These are phyloP conservation scores for Cercophora scortea DNA, from an alignment of 495 filamentous ascomycete species.

Conservation along the genomic window DNA sequence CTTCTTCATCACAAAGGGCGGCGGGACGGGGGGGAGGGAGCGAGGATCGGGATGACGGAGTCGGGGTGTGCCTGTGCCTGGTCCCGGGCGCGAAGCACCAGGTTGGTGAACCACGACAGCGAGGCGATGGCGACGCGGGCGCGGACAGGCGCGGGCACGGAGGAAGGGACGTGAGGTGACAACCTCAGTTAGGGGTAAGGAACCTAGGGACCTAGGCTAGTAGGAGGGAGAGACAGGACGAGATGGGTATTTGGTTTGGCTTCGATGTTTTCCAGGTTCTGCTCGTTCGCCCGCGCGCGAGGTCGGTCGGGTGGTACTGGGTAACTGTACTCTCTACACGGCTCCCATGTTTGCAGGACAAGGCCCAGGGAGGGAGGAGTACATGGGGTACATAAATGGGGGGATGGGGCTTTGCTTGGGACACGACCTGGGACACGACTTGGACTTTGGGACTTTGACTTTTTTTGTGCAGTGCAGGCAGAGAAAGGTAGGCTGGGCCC, in stretches of 20 bases:
- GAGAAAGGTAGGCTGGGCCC: conserved; percentile 8
- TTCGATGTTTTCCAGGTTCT: conserved; percentile 11
- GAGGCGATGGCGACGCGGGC: conserved; percentile 6
- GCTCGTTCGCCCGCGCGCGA: conserved; percentile 1
- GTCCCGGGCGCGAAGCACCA: conserved; percentile 23
- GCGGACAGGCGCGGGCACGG: not conserved
- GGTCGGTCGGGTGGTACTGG: conserved; percentile 10
- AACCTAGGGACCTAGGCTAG: not conserved
- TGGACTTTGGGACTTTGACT: not conserved
- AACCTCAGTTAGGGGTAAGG: not conserved
- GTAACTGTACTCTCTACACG: conserved; percentile 12
- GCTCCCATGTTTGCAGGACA: conserved; percentile 19
- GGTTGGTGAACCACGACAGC: conserved; percentile 15
- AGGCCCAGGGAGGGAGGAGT: conserved; percentile 16
- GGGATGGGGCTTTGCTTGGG: conserved; percentile 5
- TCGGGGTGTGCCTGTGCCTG: conserved; percentile 6
- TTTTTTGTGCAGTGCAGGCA: too few species aligned
- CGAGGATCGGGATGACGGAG: too few species aligned
- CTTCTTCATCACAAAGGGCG: conserved; percentile 25
- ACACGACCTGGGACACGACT: not conserved
- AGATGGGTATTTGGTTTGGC: conserved; percentile 4
- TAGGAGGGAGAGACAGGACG: conserved; percentile 10
- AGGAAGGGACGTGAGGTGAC: not conserved
- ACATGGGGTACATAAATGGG: conserved; percentile 30
- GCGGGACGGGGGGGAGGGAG: not conserved